Evolutionary conservation across 2,329 filamentous ascomycete genomes (phyloP).

Genomic region (Hypoxylon sp.): DNA sequence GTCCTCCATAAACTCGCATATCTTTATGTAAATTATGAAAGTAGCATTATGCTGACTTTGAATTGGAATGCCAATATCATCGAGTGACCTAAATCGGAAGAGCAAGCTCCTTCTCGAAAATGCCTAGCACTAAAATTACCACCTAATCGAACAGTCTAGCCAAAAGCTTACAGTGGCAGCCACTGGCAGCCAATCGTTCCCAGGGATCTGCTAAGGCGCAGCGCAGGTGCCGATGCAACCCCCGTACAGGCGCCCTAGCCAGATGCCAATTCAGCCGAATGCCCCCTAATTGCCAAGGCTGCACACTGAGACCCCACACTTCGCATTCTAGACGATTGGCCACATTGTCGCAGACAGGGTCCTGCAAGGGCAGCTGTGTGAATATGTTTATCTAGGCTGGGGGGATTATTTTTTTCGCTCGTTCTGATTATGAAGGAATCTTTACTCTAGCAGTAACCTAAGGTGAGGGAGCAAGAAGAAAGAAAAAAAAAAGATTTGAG

Average conservation of each 20-base stretch:
- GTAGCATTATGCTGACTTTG: neutral
- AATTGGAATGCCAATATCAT: neutral
- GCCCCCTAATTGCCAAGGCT: conserved; percentile 45
- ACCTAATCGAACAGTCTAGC: conserved; percentile 14
- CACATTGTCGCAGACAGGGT: conserved; percentile 2
- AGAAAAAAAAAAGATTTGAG: conserved; percentile 8
- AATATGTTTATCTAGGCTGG: conserved; percentile 27
- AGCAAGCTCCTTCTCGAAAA: conserved; percentile 16
- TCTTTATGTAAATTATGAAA: neutral
- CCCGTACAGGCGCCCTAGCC: conserved; percentile 14
- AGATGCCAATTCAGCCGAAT: conserved; percentile 46
- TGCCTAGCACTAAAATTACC: conserved; percentile 12
- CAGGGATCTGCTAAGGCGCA: conserved; percentile 17
- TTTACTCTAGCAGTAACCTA: conserved; percentile 21
- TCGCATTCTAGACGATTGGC: conserved; percentile 17
- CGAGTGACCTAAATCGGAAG: conserved; percentile 14
- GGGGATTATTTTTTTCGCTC: conserved; percentile 19
- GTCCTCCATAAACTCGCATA: neutral
- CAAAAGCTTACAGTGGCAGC: conserved; percentile 2
- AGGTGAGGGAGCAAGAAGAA: conserved; percentile 31
- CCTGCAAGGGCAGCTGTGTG: conserved; percentile 1
- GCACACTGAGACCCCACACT: conserved; percentile 22
- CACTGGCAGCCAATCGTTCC: conserved; percentile 5
- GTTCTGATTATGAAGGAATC: conserved; percentile 23
- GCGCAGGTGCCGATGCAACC: conserved; percentile 30